Evolutionary conservation across 1,139 yeast species (phyloP), one percentile per base, ranked within the genome.

Genomic region (Kurtzmaniella quercitrusa): DNA sequence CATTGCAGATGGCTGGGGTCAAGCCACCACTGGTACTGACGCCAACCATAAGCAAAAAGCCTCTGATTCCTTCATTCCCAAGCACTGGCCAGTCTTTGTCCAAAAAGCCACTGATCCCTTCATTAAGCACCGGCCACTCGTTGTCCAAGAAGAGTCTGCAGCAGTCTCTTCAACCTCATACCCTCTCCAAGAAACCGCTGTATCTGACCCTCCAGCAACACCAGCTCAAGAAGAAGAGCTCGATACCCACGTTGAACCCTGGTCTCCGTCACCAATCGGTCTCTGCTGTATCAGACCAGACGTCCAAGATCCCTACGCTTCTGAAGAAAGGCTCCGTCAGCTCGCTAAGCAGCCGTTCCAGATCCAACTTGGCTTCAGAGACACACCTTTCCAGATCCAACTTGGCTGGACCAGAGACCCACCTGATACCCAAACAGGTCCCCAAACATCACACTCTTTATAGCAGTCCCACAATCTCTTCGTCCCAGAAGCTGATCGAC

Each of bases 381-480:
- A 27, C 31, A n/a, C 10, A 7, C 5, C 12, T 27, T 16, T 11
- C 29, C 17, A 10, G 31, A n/a, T 6, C 39, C 15, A 37, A n/a
- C 14, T 27, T 27, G 14, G 31, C 12, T 27, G n/a, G n/a, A n/a
- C 31, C 31, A 11, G 10, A 27, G 14, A 27, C 31, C n/a, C 10
- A 7, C 5, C 12, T 27, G 31, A 27, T 27, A 6, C 31, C 31
- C 14, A 7, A 27, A 27, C 12, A n/a, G 5, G 31, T 27, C 12
- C 14, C 12, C 10, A 27, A 27, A 27, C 31, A 34, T 23, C 37
- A 43, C 45, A 53, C 64, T 10, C 56, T 70, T 39, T 73, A 70
- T 52, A 62, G 67, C 50, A 66, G 64, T 51, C 78, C 77, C 11
- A 72, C 78, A 10, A 59, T 73, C 3, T 68, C 76, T n/a, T 70